Evolutionary conservation across 192 early-diverging fungal genomes (phyloP).

Genomic region (Linnemannia hyalina): DNA sequence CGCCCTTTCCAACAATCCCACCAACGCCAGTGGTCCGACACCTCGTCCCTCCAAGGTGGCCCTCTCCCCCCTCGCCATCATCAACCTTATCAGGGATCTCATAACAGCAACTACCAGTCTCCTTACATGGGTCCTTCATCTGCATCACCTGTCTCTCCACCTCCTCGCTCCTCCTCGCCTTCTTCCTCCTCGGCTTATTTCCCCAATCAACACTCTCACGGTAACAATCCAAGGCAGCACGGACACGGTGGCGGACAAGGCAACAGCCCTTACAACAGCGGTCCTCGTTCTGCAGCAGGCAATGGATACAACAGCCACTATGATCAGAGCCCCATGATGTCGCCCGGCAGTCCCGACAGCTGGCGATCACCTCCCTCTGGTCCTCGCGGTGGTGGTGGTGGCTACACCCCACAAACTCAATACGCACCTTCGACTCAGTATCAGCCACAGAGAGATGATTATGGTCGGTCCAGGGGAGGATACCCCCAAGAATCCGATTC

Average conservation of each 20-base stretch:
- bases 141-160: conserved; percentile 30
- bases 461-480: conserved; percentile 12
- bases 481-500: conserved; percentile 40
- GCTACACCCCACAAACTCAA: conserved; percentile 21
- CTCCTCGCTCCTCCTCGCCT: conserved; percentile 29
- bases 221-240: conserved; percentile 15
- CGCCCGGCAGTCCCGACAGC: conserved; percentile 37
- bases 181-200: conserved; percentile 34
- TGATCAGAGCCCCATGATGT: conserved; percentile 55
- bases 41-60: conserved; percentile 40
- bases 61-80: background rate
- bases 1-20: conserved; percentile 28
- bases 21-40: conserved; percentile 50
- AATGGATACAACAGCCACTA: conserved; percentile 27
- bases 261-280: background rate
- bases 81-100: conserved; percentile 9
- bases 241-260: background rate
- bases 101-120: conserved; percentile 28
- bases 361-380: conserved; percentile 50
- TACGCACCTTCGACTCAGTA: conserved; percentile 25
- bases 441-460: conserved; percentile 15
- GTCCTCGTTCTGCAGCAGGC: conserved; percentile 7
- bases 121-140: conserved; percentile 35
- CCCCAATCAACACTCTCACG: conserved; percentile 14
- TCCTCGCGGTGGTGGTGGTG: conserved; percentile 16